These are phyloP conservation scores for Solanum clarkiae DNA, from an alignment of 257 asterid species.

Conservation along the genomic window DNA sequence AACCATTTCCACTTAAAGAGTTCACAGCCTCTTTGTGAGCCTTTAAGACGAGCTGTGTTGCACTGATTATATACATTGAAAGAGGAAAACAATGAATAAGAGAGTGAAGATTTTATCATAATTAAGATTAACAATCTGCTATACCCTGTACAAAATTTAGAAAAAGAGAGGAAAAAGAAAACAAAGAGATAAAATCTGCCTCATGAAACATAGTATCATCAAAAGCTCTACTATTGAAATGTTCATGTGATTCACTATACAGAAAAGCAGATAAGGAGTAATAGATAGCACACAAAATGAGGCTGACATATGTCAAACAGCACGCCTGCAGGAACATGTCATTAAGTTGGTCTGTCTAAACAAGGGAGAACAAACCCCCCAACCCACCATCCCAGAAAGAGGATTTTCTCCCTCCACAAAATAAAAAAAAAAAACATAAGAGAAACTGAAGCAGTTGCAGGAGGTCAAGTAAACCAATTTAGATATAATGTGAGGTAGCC, in stretches of 20 bases:
- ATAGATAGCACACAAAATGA: neutral
- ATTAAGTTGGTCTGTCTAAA: neutral
- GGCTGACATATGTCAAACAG: neutral
- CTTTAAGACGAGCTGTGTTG: conserved; percentile 81
- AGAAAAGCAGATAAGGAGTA: neutral
- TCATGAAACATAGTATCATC: neutral
- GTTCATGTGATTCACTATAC: neutral
- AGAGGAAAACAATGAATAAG: neutral
- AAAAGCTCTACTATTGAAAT: neutral
- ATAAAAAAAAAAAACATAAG: neutral
- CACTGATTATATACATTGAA: conserved; percentile 35
- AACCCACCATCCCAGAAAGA: neutral
- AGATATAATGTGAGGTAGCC: neutral
- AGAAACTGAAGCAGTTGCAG: neutral
- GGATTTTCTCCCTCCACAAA: neutral
- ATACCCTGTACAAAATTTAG: neutral
- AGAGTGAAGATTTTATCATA: neutral
- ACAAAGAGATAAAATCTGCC: neutral
- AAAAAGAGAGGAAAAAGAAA: neutral
- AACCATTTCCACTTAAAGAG: conserved; percentile 94
- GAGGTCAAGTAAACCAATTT: neutral
- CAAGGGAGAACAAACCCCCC: neutral
- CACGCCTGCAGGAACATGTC: neutral
- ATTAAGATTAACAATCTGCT: neutral
- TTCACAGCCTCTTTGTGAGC: conserved; percentile 99